Base-by-base conservation (phyloP, 2,329 filamentous ascomycete species). In the Coniochaeta prunicola region DNA sequence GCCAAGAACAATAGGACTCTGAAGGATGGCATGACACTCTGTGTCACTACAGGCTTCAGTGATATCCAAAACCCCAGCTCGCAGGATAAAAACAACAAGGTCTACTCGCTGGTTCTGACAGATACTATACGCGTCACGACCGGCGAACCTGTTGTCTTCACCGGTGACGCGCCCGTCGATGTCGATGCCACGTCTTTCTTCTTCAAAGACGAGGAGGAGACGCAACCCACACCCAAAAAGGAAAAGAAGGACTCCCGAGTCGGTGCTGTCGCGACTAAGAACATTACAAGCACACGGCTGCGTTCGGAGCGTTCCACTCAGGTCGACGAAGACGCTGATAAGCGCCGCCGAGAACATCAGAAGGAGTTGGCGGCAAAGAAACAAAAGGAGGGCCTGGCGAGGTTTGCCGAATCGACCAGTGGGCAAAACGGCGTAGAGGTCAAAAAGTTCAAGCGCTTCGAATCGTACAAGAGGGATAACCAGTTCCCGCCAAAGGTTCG, bases 381-480 rank as follows among this genome's bases (percentile, higher is more conserved):
- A 76, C 92, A 96, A 67, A 87, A 88, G 65, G 90, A 96, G 67
- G 94, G 94, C 57, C 75, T 96, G 26, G 88, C 87, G 19, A 84
- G 91, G 63, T 99, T 96, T 70, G 86, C 91, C 45, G 91, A 96
- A 68, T 90, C 90, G 0, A 92, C 89, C 0, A 89, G 87, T 60
- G 91, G 88, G 59, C 81, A 93, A 63, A 94, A 96, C 68, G 94
- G 93, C 34, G 87, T 87, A n/a, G 89, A 94, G 64, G 89, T 96
- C 72, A 97, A 97, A 81, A 96, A 93, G 76, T 97, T 99, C 80
- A 97, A 97, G 79, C 90, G 92, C 59, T 99, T 97, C 70, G 94
- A 99, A 74, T 99, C 94, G 0, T 99, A 99, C 78, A 99, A 97
- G 80, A 86, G 93, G 61, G 94, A 97, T 72, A 96, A 96, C 66